Evolutionary conservation across 2,329 filamentous ascomycete genomes (phyloP), one percentile per base, ranked within the genome.

Genomic region (Fusarium sp.): DNA sequence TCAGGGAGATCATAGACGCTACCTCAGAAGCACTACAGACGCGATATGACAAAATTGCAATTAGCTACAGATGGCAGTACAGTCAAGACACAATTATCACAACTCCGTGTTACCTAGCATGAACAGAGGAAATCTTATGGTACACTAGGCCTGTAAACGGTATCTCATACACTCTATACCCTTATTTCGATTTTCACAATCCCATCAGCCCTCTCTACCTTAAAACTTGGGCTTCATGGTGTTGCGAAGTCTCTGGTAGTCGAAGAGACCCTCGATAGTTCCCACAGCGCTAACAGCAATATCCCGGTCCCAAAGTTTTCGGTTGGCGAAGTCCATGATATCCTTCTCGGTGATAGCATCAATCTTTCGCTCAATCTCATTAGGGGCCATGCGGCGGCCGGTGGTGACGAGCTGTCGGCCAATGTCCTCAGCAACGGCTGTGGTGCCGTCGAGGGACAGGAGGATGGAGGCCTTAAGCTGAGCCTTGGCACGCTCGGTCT

Each of bases 381-480:
- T 93, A 69, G 96, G 94, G 82, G 88, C 91, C 90, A 97, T 93
- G 76, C 96, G 92, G 80, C 95, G 93, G 82, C 96, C 96, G 67
- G 96, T 98, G 81, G 95, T 98, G 87, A 99, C 92, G 85, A 99
- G 95, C 87, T 99, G 96, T 85, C 96, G 94, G 81, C 96, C 96
- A 84, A 99, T 97, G 83, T 99, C 96, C 89, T 99, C 96, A 71
- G 96, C 96, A 62, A 98, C 93, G 79, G 96, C 95, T 54, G 96
- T 98, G 81, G 96, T 98, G 84, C 95, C 97, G 83, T 99, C 96
- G 37, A 99, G 94, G 60, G 95, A 97, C 76, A 99, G 92, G 72
- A 99, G 94, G 81, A 99, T 95, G 62, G 95, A 97, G 72, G 96
- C 96, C 91, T 99, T 99, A 80, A 99, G 92, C 88, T 99, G 96